A percentile compares a stretch with the other conserved stretches of the same genome.
Evolutionary conservation across 148 eudicot genomes (phyloP).

Genomic region (Rhododendron molle): DNA sequence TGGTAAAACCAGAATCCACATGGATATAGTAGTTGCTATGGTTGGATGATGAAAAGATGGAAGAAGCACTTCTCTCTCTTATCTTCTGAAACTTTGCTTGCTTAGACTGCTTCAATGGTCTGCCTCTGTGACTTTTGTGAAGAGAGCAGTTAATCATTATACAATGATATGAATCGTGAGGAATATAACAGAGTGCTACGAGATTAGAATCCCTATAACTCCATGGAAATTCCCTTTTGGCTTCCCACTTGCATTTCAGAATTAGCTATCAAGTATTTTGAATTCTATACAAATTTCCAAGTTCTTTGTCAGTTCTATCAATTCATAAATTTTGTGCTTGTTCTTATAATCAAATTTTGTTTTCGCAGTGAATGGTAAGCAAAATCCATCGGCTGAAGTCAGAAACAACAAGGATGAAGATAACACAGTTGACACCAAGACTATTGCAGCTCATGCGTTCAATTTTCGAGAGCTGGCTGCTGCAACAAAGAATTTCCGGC

Average conservation of each 20-base stretch:
- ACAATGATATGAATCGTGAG: not conserved
- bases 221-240: not conserved
- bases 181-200: not conserved
- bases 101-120: not conserved
- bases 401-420: not conserved
- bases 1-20: not conserved
- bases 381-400: not conserved
- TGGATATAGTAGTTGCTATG: not conserved
- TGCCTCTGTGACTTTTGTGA: not conserved
- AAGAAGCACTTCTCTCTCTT: not conserved
- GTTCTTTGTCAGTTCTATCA: not conserved
- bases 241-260: not conserved
- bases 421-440: not conserved
- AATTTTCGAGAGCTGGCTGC: constrained; percentile 70
- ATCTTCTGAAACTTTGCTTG: not conserved
- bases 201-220: not conserved
- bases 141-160: not conserved
- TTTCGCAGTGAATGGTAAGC: not conserved
- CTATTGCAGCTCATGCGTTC: constrained; percentile 31
- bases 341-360: not conserved
- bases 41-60: not conserved
- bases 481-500: constrained; percentile 77
- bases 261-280: not conserved
- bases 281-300: not conserved
- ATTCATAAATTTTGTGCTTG: not conserved